A percentile compares a stretch with the other conserved stretches of the same genome.
These are phyloP conservation scores for Lepiota brunneoincarnata DNA, from an alignment of 768 basidiomycete genomes.

Conservation along the genomic window DNA sequence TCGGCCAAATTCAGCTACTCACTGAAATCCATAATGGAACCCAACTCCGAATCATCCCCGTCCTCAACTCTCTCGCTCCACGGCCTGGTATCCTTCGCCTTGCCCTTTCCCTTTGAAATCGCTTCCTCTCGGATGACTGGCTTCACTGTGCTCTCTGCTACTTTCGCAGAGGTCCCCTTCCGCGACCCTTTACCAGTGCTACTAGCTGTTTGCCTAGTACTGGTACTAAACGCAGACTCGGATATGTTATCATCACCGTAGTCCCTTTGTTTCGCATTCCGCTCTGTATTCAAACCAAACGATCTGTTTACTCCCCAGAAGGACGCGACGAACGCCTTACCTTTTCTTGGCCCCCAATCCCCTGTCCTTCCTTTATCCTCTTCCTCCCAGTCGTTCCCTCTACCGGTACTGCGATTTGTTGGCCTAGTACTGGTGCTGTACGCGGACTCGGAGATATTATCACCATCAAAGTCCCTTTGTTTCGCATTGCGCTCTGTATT, in stretches of 20 bases:
- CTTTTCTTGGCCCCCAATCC: slow-evolving; percentile 7
- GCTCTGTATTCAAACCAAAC: not conserved
- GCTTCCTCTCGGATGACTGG: not conserved
- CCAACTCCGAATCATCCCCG: slow-evolving; percentile 6
- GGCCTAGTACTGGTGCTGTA: not conserved
- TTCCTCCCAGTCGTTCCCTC: too few relatives aligned
- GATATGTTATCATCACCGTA: not conserved
- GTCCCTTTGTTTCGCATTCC: not conserved
- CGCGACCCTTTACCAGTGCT: not conserved
- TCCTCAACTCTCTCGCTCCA: slow-evolving; percentile 11
- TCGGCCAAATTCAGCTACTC: not conserved
- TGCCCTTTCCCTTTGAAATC: not conserved
- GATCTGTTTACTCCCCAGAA: too few relatives aligned
- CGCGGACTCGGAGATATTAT: not conserved
- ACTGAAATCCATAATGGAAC: slow-evolving; percentile 4
- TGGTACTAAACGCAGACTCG: not conserved
- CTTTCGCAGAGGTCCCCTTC: too few relatives aligned
- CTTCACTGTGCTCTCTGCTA: not conserved
- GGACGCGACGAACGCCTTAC: not conserved
- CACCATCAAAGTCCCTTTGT: not conserved
- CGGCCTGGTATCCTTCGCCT: slow-evolving; percentile 1
- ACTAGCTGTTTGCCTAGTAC: too few relatives aligned
- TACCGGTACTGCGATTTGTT: not conserved
- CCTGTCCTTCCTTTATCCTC: not conserved
- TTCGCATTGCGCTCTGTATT: not conserved